Base-by-base conservation (phyloP, 2,329 filamentous ascomycete species). In the Colletotrichum sp. region DNA sequence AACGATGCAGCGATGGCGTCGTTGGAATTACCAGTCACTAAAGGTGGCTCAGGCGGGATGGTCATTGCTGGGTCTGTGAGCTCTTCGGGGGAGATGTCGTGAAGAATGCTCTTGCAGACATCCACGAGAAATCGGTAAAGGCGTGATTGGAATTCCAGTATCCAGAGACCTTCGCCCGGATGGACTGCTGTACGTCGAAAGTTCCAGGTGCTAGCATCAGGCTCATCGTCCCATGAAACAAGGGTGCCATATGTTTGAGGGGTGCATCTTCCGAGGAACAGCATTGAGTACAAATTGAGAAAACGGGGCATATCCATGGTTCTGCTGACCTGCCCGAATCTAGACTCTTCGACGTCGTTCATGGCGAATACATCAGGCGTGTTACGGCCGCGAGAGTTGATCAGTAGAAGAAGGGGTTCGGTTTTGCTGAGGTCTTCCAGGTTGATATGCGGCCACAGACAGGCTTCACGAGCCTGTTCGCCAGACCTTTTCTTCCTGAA, bases 401-500 rank as follows among this genome's bases (percentile, higher is more conserved):
- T 80, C 24, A 93, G 82, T 8, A 93, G 80, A 0, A 86, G 84
- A 10, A 93, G 78, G 0, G 82, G 75, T 64, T 86, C 88, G 0
- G 85, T 80, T 26, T 87, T 83, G 0, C 79, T 68, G 1, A 93
- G 82, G 78, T 93, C 91, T 71, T 93, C 89, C 55, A 89, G 83
- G 77, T 93, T 93, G 80, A 93, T 87, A 62, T 88, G 85, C 0
- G 91, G 91, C 85, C 87, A 91, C 57, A 90, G 80, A 75, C 83
- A 90, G 10, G 82, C 70, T 8, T 86, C 84, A 80, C 52, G 39
- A 24, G 63, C 36, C 7, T 24, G 21, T 3, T 57, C 59, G 18
- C 62, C 52, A 39, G 44, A 28, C 16, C 55, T 69, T 26, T 34
- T 67, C 32, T 74, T 65, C 60, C 71, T 66, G 26, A 66, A 83